phyloP scores from a whole-genome alignment of 225 moss, liverwort and hornwort genomes.

The Asterella californica region DNA sequence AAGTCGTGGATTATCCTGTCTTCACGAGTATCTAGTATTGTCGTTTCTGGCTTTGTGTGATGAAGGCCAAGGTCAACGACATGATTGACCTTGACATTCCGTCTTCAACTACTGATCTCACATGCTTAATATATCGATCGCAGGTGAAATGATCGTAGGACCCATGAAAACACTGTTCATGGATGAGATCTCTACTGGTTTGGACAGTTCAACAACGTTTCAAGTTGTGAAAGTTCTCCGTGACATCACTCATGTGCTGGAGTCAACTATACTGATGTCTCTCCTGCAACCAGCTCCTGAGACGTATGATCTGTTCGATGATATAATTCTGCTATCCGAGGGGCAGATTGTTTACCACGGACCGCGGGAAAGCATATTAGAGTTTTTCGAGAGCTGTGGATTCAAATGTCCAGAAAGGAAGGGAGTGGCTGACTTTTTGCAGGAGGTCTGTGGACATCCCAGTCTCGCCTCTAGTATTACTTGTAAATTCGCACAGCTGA shows the following conservation, averaged over 20 bases:
- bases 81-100: not conserved
- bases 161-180: conserved; percentile 43
- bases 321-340: conserved; percentile 39
- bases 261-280: conserved; percentile 35
- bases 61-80: too few relatives aligned
- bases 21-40: not conserved
- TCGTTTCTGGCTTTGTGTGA: too few relatives aligned
- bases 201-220: conserved; percentile 47
- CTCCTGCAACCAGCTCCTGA: conserved; percentile 47
- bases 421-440: conserved; percentile 47
- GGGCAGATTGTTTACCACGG: conserved; percentile 43
- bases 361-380: conserved; percentile 35
- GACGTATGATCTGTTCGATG: conserved; percentile 43
- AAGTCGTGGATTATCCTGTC: too few relatives aligned
- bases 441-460: conserved; percentile 32
- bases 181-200: conserved; percentile 48
- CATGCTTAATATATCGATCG: not conserved
- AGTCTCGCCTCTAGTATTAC: too few relatives aligned
- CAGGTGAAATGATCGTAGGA: conserved; percentile 48
- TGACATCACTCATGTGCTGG: conserved; percentile 28
- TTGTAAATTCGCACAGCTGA: too few relatives aligned
- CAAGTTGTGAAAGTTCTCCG: conserved; percentile 42
- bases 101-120: not conserved
- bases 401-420: conserved; percentile 42
- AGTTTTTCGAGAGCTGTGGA: conserved; percentile 36